These are phyloP conservation scores for Fragilariopsis cylindrus DNA, from an alignment of 108 stramenopile genomes.

Conservation along the genomic window DNA sequence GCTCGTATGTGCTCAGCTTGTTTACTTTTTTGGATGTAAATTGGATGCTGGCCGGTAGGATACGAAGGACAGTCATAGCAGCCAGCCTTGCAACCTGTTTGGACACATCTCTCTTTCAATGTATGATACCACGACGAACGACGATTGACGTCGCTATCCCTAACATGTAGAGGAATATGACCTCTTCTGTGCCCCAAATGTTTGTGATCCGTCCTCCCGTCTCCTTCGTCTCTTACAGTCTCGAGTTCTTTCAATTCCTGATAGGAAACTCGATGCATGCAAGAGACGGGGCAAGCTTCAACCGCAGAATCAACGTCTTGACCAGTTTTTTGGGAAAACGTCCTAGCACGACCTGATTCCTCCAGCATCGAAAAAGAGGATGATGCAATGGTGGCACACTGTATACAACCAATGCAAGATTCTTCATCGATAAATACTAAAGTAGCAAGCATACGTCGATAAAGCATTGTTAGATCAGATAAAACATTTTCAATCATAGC, in stretches of 20 bases:
- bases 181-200: constrained; percentile 46
- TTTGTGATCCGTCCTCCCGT: constrained; percentile 54
- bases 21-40: constrained; percentile 49
- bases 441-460: background rate
- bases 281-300: constrained; percentile 70
- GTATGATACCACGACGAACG: constrained; percentile 74
- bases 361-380: constrained; percentile 65
- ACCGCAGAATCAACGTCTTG: constrained; percentile 68
- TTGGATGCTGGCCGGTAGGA: constrained; percentile 64
- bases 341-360: constrained; percentile 78
- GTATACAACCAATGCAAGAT: constrained; percentile 82
- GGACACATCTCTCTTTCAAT: constrained; percentile 64
- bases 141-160: constrained; percentile 72
- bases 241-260: constrained; percentile 76
- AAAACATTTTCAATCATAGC: background rate
- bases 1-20: constrained; percentile 61
- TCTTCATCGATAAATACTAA: constrained; percentile 85
- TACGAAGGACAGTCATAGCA: constrained; percentile 83
- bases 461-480: background rate
- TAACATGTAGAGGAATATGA: constrained; percentile 65
- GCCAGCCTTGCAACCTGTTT: constrained; percentile 41
- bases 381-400: constrained; percentile 70
- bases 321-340: constrained; percentile 55
- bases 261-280: constrained; percentile 77
- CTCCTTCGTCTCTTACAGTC: constrained; percentile 58